Evolutionary conservation across 2,329 filamentous ascomycete species (phyloP).

Genomic region (Lachnellula suecica): DNA sequence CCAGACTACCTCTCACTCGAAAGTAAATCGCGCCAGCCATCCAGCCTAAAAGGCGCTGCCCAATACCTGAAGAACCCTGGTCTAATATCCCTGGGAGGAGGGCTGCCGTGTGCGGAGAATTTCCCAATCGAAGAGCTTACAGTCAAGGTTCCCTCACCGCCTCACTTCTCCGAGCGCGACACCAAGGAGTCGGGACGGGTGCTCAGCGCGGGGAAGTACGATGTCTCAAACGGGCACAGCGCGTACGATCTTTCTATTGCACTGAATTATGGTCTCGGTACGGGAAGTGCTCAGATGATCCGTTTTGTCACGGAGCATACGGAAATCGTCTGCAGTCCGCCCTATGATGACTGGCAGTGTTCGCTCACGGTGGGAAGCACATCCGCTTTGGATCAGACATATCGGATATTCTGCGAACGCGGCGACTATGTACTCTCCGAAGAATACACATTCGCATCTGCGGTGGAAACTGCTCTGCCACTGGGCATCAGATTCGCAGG

Average conservation of each 20-base stretch:
- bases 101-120: conserved; percentile 83
- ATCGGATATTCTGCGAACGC: conserved; percentile 77
- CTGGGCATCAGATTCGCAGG: conserved; percentile 61
- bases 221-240: conserved; percentile 59
- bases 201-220: conserved; percentile 78
- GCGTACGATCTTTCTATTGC: conserved; percentile 78
- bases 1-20: conserved; percentile 59
- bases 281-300: conserved; percentile 81
- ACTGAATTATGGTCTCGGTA: conserved; percentile 90
- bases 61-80: conserved; percentile 75
- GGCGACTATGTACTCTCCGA: conserved; percentile 82
- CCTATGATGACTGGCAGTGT: conserved; percentile 88
- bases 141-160: conserved; percentile 69
- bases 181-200: conserved; percentile 58
- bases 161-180: conserved; percentile 69
- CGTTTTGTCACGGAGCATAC: conserved; percentile 94
- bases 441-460: conserved; percentile 83
- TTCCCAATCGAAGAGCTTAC: conserved; percentile 85
- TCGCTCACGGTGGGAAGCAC: conserved; percentile 85
- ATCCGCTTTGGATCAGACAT: conserved; percentile 76
- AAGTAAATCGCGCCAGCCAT: conserved; percentile 58
- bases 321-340: conserved; percentile 82
- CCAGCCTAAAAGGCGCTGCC: conserved; percentile 81
- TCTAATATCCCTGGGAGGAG: conserved; percentile 89
- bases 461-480: conserved; percentile 63